Evolutionary conservation across 2,329 filamentous ascomycete species (phyloP), one percentile per base, ranked within the genome.

Genomic region (Neobulgaria alba): DNA sequence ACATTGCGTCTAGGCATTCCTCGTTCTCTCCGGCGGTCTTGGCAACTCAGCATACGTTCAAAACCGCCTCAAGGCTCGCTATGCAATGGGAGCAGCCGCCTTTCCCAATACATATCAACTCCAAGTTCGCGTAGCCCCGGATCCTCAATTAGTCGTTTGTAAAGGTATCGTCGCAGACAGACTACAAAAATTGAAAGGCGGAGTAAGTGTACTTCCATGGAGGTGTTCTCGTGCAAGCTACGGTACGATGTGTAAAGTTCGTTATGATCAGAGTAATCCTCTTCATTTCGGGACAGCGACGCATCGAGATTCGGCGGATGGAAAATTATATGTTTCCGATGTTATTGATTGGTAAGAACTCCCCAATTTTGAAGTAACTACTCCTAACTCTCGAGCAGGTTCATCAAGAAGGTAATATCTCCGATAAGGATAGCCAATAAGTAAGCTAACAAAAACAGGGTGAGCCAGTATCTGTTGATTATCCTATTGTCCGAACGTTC

Each of bases 31-130:
- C 4, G 66, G 66, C 4, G 65, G 66, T 1, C 52, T 68, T 1
- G 63, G 65, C 8, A 67, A 64, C 38, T 63, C 58, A 1, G 53
- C 59, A 12, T 68, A 69, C 44, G 59, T 68, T 3, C 63, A 64
- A 34, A 47, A 54, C 1, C 48, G 55, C 5, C 53, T 67, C 2
- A 50, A 54, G 23, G 51, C 51, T 5, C 57, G 59, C 18, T 67
- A 50, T 29, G 14, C 42, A 3, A 33, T 21, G 5, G 38, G 33
- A 2, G 29, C 26, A 7, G 38, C 42, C 2, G 12, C 23, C 2
- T 47, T 46, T 17, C 31, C 36, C 2, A 47, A 49, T 34, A 41
- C 47, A 12, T 10, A n/a, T 10, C 9, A 17, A 5, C 34, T 49
- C 2, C 33, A 49, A 38, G 37, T 49, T n/a, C 32, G 42, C 3